phyloP scores from a whole-genome alignment of 306 rosid species.

The Quillaja saponaria region DNA sequence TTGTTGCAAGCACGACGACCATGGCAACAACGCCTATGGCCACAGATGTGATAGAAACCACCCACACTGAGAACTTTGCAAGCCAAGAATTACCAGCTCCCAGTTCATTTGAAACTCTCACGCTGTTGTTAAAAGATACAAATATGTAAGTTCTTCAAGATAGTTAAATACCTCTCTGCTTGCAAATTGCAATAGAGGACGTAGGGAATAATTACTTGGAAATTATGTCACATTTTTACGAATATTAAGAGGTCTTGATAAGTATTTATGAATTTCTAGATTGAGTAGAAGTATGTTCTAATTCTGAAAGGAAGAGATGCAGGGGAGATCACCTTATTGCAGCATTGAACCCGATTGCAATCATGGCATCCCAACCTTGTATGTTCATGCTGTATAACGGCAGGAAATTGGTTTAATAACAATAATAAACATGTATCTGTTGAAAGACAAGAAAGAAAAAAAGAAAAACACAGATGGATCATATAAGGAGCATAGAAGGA shows the following conservation, averaged over 20 bases:
- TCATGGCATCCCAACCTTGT: constrained; percentile 78
- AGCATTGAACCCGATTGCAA: constrained; percentile 75
- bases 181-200: too few relatives aligned
- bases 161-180: background rate
- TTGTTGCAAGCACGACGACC: constrained; percentile 46
- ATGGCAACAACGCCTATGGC: constrained; percentile 54
- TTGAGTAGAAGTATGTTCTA: background rate
- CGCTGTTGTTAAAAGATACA: constrained; percentile 51
- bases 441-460: background rate
- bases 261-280: background rate
- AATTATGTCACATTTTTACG: too few relatives aligned
- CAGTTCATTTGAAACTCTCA: constrained; percentile 87
- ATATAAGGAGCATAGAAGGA: too few relatives aligned
- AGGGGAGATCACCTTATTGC: constrained; percentile 59
- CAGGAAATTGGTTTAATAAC: constrained; percentile 5
- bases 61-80: constrained; percentile 69
- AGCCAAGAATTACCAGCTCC: constrained; percentile 58
- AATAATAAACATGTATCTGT: background rate
- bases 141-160: background rate
- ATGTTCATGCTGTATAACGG: constrained; percentile 61
- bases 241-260: too few relatives aligned
- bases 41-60: constrained; percentile 67
- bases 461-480: too few relatives aligned
- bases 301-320: background rate
- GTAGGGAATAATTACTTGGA: too few relatives aligned